phyloP scores from a whole-genome alignment of 441 rosid species.

The Capsella rubella region DNA sequence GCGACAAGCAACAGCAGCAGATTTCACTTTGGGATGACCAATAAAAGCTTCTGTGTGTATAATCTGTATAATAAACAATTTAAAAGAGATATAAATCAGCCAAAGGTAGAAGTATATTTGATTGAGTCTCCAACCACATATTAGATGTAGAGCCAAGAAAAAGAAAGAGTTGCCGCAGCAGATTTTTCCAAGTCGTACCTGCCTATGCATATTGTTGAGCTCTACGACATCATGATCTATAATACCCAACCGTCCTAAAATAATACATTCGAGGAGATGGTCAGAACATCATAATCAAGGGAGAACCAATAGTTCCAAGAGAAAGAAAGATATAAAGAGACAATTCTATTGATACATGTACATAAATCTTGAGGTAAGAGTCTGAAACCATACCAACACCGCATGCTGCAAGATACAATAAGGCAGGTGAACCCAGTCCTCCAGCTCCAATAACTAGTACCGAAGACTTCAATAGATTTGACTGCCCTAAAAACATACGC shows the following conservation, averaged over 20 bases:
- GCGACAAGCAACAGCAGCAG: conserved; percentile 90
- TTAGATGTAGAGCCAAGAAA: not conserved
- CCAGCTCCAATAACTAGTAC: conserved; percentile 94
- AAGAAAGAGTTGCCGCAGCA: conserved; percentile 10
- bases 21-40: conserved; percentile 92
- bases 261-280: conserved; percentile 3
- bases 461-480: conserved; percentile 82
- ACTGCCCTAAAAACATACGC: conserved; percentile 60
- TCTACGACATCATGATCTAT: conserved; percentile 96
- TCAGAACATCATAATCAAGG: conserved; percentile 18
- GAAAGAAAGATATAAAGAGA: not conserved
- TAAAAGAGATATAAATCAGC: not conserved
- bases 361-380: conserved; percentile 10
- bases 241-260: conserved; percentile 81
- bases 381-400: conserved; percentile 73
- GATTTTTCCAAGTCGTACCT: conserved; percentile 56
- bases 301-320: not conserved
- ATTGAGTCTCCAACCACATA: not conserved
- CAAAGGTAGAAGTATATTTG: not conserved
- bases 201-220: conserved; percentile 97
- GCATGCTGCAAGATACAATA: conserved; percentile 90
- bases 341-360: not conserved
- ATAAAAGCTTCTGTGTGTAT: conserved; percentile 93
- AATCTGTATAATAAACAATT: conserved; percentile 51
- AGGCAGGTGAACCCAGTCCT: conserved; percentile 92